phyloP scores from a whole-genome alignment of 305 asterid species.

The Plantago lanceolata region DNA sequence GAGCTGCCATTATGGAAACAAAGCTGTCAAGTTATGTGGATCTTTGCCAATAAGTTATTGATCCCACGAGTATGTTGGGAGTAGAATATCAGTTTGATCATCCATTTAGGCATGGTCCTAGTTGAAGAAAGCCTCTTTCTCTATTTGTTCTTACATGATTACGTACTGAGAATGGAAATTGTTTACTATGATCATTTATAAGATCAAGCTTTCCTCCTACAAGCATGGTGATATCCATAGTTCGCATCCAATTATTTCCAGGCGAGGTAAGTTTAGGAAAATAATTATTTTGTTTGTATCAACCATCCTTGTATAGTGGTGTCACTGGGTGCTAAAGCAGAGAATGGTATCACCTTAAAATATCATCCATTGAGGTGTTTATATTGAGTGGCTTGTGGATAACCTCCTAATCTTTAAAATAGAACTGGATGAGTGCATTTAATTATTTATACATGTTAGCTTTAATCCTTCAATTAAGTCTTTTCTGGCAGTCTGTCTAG shows the following conservation, averaged over 20 bases:
- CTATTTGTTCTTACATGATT: not conserved
- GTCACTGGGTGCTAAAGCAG: not conserved
- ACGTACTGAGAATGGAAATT: not conserved
- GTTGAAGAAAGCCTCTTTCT: not conserved
- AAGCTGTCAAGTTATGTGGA: too few relatives aligned
- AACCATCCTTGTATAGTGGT: conserved; percentile 9
- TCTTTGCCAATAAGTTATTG: not conserved
- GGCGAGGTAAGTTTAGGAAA: not conserved
- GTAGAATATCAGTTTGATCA: not conserved
- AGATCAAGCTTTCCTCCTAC: not conserved
- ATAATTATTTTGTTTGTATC: not conserved
- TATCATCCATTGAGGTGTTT: too few relatives aligned
- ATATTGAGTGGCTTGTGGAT: too few relatives aligned
- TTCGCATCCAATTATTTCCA: not conserved
- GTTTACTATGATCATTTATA: not conserved
- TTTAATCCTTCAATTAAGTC: too few relatives aligned
- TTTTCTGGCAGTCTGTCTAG: too few relatives aligned
- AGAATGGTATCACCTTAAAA: not conserved
- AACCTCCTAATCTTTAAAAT: too few relatives aligned
- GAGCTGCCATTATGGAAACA: too few relatives aligned
- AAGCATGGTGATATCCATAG: not conserved
- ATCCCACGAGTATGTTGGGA: not conserved
- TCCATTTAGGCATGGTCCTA: not conserved
- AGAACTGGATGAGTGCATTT: too few relatives aligned
- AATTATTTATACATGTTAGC: too few relatives aligned